Conservation (phyloP, 495 filamentous ascomycete genomes). For the Podospora conica region DNA sequence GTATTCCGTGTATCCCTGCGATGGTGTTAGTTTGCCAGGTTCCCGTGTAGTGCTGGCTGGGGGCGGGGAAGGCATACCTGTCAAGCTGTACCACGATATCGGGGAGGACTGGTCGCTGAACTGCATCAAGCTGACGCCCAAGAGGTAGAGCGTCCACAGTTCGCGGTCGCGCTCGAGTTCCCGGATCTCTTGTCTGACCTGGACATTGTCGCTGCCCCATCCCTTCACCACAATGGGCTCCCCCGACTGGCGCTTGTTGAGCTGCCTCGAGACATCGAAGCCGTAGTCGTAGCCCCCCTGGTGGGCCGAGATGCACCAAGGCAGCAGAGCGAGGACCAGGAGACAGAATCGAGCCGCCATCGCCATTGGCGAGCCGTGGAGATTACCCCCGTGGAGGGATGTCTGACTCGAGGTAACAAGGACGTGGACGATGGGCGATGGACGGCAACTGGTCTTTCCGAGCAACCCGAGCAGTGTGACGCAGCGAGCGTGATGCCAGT, state of each 20-base stretch:
- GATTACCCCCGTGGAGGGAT: neutral
- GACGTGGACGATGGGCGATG: too few relatives aligned
- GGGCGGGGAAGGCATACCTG: slow-evolving; percentile 18
- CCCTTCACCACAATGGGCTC: slow-evolving; percentile 19
- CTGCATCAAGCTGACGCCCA: slow-evolving; percentile 51
- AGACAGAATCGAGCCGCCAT: slow-evolving; percentile 10
- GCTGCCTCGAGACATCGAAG: slow-evolving; percentile 23
- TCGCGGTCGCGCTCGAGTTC: slow-evolving; percentile 51
- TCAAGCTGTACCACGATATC: slow-evolving; percentile 57
- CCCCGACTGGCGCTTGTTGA: slow-evolving; percentile 23
- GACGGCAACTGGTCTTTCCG: neutral
- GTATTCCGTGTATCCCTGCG: slow-evolving; percentile 59
- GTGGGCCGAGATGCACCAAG: slow-evolving; percentile 9
- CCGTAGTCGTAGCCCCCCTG: slow-evolving; percentile 37
- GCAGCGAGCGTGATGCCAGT: neutral
- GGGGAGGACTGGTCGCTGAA: slow-evolving; percentile 44
- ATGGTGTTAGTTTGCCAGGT: neutral
- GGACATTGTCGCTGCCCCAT: slow-evolving; percentile 12
- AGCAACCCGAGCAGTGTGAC: slow-evolving; percentile 9
- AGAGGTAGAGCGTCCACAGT: slow-evolving; percentile 54
- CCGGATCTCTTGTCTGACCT: slow-evolving; percentile 44
- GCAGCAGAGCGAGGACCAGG: slow-evolving; percentile 5
- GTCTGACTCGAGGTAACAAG: slow-evolving; percentile 5
- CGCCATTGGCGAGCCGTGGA: neutral
- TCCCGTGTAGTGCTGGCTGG: neutral